Conservation (phyloP, 495 filamentous ascomycete genomes). For the Xylaria cubensis region DNA sequence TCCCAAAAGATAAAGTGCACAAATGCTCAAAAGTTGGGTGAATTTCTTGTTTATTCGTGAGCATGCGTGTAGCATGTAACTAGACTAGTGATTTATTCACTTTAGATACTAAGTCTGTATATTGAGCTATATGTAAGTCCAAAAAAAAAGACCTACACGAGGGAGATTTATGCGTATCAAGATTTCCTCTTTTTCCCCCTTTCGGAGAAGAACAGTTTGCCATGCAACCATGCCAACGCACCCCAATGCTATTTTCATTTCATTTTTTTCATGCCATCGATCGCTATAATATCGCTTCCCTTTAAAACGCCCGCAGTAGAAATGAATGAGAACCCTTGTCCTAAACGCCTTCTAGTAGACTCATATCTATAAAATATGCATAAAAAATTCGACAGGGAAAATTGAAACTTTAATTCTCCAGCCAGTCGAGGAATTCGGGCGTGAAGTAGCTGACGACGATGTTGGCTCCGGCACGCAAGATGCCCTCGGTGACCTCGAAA, state of each 20-base stretch:
- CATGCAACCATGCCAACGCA: constrained; percentile 16
- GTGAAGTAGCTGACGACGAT: constrained; percentile 95
- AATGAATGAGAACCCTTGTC: neutral
- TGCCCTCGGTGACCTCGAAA: constrained; percentile 90
- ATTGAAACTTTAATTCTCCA: constrained; percentile 45
- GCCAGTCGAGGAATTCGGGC: constrained; percentile 91
- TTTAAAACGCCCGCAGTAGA: constrained; percentile 3
- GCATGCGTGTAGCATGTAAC: neutral
- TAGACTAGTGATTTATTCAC: neutral
- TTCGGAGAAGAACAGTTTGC: neutral
- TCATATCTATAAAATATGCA: constrained; percentile 4
- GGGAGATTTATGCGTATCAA: neutral
- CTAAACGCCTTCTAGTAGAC: constrained; percentile 26
- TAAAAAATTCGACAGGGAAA: neutral
- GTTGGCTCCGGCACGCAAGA: constrained; percentile 87
- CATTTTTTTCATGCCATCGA: neutral
- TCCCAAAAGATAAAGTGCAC: neutral
- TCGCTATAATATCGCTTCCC: neutral
- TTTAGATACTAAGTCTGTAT: too few relatives aligned
- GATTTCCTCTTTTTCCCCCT: neutral
- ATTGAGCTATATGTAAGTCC: neutral
- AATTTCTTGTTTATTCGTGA: neutral
- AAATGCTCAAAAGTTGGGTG: neutral
- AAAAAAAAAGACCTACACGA: neutral
- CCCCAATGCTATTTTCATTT: neutral